Evolutionary conservation across 202 grass and related monocot genomes (phyloP).

Genomic region (Bolboschoenoplectus hybrid): DNA sequence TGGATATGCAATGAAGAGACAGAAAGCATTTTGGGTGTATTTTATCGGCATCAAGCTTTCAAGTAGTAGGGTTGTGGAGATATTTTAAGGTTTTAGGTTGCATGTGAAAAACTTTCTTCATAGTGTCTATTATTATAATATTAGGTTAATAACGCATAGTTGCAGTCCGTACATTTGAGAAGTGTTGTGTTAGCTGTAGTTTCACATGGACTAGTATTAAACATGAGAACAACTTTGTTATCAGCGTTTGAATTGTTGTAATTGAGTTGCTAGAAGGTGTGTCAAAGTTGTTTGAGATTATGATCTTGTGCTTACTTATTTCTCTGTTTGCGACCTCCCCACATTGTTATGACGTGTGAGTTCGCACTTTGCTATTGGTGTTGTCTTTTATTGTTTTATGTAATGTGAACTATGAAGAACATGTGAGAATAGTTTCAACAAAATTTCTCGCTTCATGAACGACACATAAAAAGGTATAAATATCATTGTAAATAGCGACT

Average conservation of each 20-base stretch:
- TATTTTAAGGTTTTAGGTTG: slow-evolving; percentile 28
- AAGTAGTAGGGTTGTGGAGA: slow-evolving; percentile 1
- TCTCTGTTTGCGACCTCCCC: not conserved
- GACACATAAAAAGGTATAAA: no score
- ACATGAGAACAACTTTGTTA: slow-evolving; percentile 2
- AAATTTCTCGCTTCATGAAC: no score
- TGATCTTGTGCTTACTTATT: no score
- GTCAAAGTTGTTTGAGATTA: slow-evolving; percentile 4
- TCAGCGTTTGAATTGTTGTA: not conserved
- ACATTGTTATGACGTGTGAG: not conserved
- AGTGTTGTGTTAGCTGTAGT: slow-evolving; percentile 1
- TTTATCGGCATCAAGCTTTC: not conserved
- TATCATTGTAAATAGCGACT: no score
- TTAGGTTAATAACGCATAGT: slow-evolving; percentile 7
- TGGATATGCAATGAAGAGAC: not conserved
- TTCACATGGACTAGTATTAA: not conserved
- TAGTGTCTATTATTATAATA: not conserved
- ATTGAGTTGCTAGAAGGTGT: not conserved
- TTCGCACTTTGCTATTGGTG: no score
- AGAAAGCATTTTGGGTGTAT: not conserved
- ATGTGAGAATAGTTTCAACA: no score
- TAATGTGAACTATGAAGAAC: no score
- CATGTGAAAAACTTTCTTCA: not conserved
- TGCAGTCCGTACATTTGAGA: not conserved
- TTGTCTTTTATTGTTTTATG: no score